Conservation (phyloP, 1,284 basidiomycete genomes). For the Entoloma clypeatum region DNA sequence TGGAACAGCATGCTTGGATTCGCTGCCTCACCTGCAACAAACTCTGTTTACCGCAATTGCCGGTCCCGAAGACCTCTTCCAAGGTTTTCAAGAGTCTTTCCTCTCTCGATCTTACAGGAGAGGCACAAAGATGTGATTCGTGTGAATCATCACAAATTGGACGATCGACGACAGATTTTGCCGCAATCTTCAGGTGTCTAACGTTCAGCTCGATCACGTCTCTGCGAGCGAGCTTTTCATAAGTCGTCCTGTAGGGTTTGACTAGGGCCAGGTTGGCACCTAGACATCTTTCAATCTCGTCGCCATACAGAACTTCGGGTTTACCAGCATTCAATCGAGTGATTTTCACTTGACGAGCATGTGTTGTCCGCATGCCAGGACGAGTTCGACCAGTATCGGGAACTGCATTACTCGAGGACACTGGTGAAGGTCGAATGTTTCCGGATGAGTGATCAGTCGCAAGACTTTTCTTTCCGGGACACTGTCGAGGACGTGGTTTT, state of each 20-base stretch:
- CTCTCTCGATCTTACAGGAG: not conserved
- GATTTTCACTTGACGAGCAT: slow-evolving; percentile 5
- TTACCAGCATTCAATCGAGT: not conserved
- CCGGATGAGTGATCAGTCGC: not conserved
- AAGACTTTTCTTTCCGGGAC: not conserved
- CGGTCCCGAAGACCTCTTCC: no score
- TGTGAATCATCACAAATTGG: not conserved
- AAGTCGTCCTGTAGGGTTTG: not conserved
- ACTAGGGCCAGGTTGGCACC: not conserved
- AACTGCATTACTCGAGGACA: not conserved
- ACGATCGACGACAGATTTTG: not conserved
- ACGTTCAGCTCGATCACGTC: slow-evolving; percentile 6
- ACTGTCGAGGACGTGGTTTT: not conserved
- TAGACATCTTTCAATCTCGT: slow-evolving; percentile 6
- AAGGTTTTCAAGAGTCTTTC: no score
- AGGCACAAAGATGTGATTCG: not conserved
- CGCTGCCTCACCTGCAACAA: no score
- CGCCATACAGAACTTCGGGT: slow-evolving; percentile 1
- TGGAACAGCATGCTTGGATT: no score
- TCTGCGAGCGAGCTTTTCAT: not conserved
- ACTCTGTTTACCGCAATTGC: no score
- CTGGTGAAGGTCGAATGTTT: not conserved
- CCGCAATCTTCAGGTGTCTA: slow-evolving; percentile 8
- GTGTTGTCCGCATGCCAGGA: not conserved
- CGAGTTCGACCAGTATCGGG: not conserved